These are phyloP conservation scores for Eucalyptus viminalis DNA, from an alignment of 345 rosid genomes.

Conservation along the genomic window DNA sequence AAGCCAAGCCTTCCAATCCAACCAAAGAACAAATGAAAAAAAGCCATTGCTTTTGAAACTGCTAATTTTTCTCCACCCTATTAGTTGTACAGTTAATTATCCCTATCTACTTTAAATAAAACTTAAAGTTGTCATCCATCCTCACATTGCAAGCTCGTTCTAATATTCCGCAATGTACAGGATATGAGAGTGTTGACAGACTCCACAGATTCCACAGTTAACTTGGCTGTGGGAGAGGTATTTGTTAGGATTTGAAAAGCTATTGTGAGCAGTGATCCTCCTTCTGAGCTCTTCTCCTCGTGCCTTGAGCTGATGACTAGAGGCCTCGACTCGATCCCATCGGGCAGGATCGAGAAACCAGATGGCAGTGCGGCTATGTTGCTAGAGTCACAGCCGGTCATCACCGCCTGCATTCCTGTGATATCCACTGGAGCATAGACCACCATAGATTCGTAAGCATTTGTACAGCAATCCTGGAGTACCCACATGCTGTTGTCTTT, in stretches of 20 bases:
- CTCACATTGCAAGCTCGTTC: constrained; percentile 76
- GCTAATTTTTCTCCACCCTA: background rate
- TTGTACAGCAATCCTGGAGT: constrained; percentile 82
- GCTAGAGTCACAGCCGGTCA: constrained; percentile 90
- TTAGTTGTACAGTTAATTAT: constrained; percentile 9
- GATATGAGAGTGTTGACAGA: constrained; percentile 68
- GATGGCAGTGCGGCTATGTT: constrained; percentile 71
- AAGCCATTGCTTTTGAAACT: constrained; percentile 5
- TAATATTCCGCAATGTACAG: constrained; percentile 66
- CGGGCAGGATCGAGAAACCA: constrained; percentile 90
- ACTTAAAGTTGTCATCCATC: constrained; percentile 5
- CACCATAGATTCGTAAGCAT: constrained; percentile 74
- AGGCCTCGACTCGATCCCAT: constrained; percentile 81
- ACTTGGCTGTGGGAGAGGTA: constrained; percentile 61
- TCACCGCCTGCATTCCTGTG: constrained; percentile 63
- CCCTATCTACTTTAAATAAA: background rate
- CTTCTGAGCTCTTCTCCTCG: constrained; percentile 71
- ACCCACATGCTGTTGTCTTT: constrained; percentile 67
- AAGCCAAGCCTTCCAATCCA: background rate
- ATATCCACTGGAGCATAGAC: constrained; percentile 83
- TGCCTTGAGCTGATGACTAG: constrained; percentile 74
- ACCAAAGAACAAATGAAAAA: constrained; percentile 1
- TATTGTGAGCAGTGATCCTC: constrained; percentile 77
- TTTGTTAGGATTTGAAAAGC: constrained; percentile 70
- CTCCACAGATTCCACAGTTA: constrained; percentile 69